Evolutionary conservation across 2,329 filamentous ascomycete genomes (phyloP), one percentile per base, ranked within the genome.

Genomic region (Colletotrichum siamense): DNA sequence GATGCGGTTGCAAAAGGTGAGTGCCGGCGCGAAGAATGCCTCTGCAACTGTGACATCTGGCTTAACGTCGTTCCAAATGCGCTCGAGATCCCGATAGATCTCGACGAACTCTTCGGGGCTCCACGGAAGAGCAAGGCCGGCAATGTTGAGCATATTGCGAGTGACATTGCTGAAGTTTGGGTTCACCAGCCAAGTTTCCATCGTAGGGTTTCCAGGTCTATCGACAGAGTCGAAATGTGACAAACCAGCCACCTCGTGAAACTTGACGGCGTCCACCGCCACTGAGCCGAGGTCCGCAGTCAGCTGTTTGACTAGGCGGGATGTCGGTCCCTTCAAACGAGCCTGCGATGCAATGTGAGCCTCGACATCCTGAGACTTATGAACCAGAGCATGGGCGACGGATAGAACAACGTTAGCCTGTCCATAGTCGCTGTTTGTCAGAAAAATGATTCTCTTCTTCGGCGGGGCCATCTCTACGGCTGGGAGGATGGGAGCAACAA

Each of bases 391-490:
- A 39, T 86, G 82, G 6, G 82, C 82, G 0, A 85, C 83, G 10
- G 88, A 87, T 6, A 89, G 77, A 57, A 87, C 83, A 26, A 89
- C 84, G 77, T 88, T 89, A 18, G 86, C 85, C 72, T 88, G 86
- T 8, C 88, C 88, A 74, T 84, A 83, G 72, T 89, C 88, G 63
- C 83, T 82, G 78, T 86, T 88, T 6, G 87, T 86, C 44, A 89
- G 78, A 49, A 89, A 84, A 2, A 89, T 80, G 15, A 88, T 81
- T 62, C 72, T 81, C 16, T 69, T 7, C 9, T 26, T 59, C 13
- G 55, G 8, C 55, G 55, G 39, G 6, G 39, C 39, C 39, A 49
- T 59, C 55, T 28, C 55, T 28, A 9, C 16, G 13, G 55, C 8
- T 28, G 55, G 13, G 8, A 15, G 16, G 16, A 28, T 16, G 16